phyloP scores from a whole-genome alignment of 2,329 filamentous ascomycete species.

The Colletotrichum sp. region DNA sequence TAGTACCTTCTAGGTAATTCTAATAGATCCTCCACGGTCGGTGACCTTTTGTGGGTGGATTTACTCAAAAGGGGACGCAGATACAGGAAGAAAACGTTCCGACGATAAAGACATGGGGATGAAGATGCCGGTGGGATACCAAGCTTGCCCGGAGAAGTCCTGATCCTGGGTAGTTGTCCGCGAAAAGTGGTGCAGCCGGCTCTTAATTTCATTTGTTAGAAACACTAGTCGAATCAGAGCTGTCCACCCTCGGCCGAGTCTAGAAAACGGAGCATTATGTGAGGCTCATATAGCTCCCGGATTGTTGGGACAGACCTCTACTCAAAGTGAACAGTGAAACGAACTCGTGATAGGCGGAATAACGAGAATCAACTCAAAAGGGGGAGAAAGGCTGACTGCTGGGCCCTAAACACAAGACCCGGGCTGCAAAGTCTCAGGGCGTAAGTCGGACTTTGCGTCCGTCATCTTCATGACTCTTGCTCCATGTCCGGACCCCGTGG shows the following conservation, averaged over 20 bases:
- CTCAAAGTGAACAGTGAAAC: neutral
- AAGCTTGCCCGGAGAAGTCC: too few relatives aligned
- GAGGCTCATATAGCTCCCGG: neutral
- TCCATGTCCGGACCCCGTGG: neutral
- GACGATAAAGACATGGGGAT: too few relatives aligned
- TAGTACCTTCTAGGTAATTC: too few relatives aligned
- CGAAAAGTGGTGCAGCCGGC: too few relatives aligned
- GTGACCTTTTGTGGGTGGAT: too few relatives aligned
- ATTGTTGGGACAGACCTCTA: neutral
- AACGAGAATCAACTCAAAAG: neutral
- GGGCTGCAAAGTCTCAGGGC: neutral
- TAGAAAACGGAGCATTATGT: neutral
- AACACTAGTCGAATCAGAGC: slow-evolving; percentile 7
- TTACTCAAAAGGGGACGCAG: too few relatives aligned
- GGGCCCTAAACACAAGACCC: neutral
- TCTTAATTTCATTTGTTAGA: neutral
- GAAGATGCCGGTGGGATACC: too few relatives aligned
- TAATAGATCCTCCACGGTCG: too few relatives aligned
- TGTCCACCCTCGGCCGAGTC: neutral
- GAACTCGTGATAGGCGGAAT: neutral
- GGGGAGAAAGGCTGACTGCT: neutral
- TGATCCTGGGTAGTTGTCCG: too few relatives aligned
- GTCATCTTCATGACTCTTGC: neutral
- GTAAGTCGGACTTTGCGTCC: neutral
- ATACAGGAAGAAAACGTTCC: too few relatives aligned